These are phyloP conservation scores for Scenedesmus sp. DNA, from an alignment of 163 green algal species.

Conservation along the genomic window DNA sequence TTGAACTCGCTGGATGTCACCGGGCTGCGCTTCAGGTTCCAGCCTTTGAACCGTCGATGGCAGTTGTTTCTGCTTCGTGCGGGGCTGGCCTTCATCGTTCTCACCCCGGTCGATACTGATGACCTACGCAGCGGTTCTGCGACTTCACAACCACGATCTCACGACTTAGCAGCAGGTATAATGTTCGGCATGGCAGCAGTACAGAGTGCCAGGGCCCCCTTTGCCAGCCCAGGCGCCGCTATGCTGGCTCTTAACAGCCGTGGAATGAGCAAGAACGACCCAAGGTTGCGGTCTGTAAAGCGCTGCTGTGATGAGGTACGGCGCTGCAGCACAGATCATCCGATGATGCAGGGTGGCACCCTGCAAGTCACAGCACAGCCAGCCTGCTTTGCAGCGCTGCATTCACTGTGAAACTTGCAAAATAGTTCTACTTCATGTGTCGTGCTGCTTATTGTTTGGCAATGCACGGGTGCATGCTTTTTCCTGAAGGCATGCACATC, in stretches of 20 bases:
- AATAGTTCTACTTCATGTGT: neutral
- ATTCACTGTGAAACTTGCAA: neutral
- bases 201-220: neutral
- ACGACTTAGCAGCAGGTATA: neutral
- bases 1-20: no score
- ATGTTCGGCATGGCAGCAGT: neutral
- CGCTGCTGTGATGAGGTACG: neutral
- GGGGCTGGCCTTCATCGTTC: neutral
- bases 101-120: neutral
- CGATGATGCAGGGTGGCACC: neutral
- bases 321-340: no score
- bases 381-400: neutral
- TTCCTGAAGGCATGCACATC: no score
- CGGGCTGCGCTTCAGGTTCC: no score
- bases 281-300: neutral
- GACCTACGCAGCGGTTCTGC: no score
- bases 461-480: neutral
- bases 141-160: no score
- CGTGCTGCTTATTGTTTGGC: neutral
- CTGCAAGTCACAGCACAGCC: neutral
- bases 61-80: no score
- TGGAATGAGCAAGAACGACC: conserved; percentile 17
- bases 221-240: neutral
- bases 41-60: no score
- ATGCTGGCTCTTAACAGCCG: neutral